phyloP scores from a whole-genome alignment of 371 early-diverging fungal genomes.

The Catenaria anguillulae region DNA sequence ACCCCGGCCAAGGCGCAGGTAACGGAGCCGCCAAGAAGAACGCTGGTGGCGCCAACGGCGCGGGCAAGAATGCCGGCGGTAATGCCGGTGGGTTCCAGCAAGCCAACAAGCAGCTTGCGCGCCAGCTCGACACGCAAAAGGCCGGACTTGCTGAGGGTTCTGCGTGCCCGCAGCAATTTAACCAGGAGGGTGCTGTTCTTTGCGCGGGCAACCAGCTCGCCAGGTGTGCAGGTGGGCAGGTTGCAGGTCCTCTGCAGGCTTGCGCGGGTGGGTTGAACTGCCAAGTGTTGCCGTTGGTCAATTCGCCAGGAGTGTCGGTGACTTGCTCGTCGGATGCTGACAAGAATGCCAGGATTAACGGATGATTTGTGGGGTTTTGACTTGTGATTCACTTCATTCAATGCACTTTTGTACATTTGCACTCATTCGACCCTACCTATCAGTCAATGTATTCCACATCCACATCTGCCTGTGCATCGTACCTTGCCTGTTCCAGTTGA shows the following conservation, averaged over 20 bases:
- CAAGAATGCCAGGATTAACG: slow-evolving; percentile 11
- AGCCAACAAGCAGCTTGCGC: neutral
- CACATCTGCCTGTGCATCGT: too few species aligned
- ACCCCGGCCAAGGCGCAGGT: too few species aligned
- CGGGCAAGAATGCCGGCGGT: neutral
- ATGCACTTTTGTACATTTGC: too few species aligned
- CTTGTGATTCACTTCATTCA: too few species aligned
- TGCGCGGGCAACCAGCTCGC: slow-evolving; percentile 12
- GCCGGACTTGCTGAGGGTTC: neutral
- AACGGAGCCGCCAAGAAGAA: neutral
- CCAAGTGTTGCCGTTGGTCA: slow-evolving; percentile 12
- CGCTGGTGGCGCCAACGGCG: neutral
- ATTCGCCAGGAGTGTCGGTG: slow-evolving; percentile 11
- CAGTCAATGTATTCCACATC: too few species aligned
- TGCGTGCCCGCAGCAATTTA: neutral
- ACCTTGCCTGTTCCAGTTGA: too few species aligned
- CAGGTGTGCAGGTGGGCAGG: slow-evolving; percentile 8
- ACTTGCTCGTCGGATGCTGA: slow-evolving; percentile 13
- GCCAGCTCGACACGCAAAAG: neutral
- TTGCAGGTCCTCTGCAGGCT: slow-evolving; percentile 4
- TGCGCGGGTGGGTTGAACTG: slow-evolving; percentile 10
- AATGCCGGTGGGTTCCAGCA: neutral
- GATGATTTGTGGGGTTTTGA: neutral
- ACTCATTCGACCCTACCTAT: too few species aligned
- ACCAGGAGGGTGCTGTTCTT: neutral